Evolutionary conservation across 1,139 yeast species (phyloP).

Genomic region (Taphrina betulina): DNA sequence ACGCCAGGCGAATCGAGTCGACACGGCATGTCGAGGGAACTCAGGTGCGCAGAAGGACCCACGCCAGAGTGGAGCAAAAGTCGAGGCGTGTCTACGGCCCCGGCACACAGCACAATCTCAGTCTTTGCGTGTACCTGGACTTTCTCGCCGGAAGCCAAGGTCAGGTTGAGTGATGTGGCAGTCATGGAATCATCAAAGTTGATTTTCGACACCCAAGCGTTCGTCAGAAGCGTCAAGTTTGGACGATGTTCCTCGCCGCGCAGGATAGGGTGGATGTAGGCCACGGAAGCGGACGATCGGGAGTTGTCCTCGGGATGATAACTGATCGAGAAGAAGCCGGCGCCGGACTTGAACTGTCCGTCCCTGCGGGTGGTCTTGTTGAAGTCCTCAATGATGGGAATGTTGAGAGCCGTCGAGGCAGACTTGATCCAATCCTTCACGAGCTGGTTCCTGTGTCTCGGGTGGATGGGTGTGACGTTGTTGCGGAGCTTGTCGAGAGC

Average conservation of each 20-base stretch:
- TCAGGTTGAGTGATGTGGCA: constrained; percentile 31
- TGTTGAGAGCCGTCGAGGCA: constrained; percentile 14
- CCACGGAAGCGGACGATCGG: constrained; percentile 17
- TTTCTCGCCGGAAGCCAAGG: constrained; percentile 39
- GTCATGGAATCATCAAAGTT: constrained; percentile 8
- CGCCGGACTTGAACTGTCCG: constrained; percentile 20
- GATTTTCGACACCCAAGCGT: constrained; percentile 28
- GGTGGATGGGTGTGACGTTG: constrained; percentile 18
- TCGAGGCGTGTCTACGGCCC: constrained; percentile 43
- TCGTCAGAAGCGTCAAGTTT: constrained; percentile 17
- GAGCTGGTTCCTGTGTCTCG: constrained; percentile 21
- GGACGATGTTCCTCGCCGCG: constrained; percentile 29
- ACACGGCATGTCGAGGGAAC: constrained; percentile 40
- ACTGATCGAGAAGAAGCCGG: constrained; percentile 25
- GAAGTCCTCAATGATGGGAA: constrained; percentile 24
- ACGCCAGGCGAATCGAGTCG: constrained; percentile 41
- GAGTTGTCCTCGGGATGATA: constrained; percentile 23
- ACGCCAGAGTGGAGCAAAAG: constrained; percentile 42
- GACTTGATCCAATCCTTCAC: constrained; percentile 25
- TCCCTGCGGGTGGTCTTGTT: constrained; percentile 13
- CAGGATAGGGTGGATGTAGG: constrained; percentile 27
- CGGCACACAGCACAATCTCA: constrained; percentile 42
- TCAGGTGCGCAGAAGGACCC: constrained; percentile 40
- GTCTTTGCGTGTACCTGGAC: constrained; percentile 40
- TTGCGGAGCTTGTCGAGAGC: constrained; percentile 18